Base-by-base conservation (phyloP, 768 basidiomycete species). In the Kwoniella sp. region DNA sequence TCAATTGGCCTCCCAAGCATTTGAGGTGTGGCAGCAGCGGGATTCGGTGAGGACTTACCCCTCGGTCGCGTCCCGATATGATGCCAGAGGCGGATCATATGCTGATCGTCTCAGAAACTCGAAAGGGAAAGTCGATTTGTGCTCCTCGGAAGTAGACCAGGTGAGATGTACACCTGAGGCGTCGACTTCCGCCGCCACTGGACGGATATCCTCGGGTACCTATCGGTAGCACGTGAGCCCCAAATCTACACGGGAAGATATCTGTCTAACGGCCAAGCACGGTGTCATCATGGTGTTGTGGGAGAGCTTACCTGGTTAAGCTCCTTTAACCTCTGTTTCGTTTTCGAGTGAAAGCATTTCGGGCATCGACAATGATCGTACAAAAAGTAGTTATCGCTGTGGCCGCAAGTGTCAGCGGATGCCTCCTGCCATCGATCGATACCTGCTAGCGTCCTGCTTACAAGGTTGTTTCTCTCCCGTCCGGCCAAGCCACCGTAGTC, bases 311-410 rank as follows among this genome's bases (percentile, higher is more conserved):
- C 94, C 68, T 90, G 87, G 69, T 89, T 92, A 0, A 93, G 92
- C 74, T 90, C 88, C 57, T 92, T 82, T 11, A 97, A 80, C n/a
- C 94, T 85, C 79, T 97, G 95, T 75, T 92, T 94, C 20, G 94
- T 97, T 65, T 87, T 77, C 0, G 88, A 83, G 79, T 97, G 94
- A 75, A 91, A 94, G 79, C 93, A 95, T 55, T 86, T 82, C 4
- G 89, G 82, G 78, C 93, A 96, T 34, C 93, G 85, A 77, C 95
- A 98, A 70, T 97, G 94, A 75, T 97, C 95, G 50, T 92, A 84
- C 25, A 97, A 82, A 90, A 92, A 96, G 45, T 92, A 86, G 73
- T 93, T 87, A 77, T 95, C 92, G 76, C 94, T 97, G 70, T 2
- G 22, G 41, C 13, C n/a, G 20, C 20, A 25, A 26, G 9, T 9